Conservation (phyloP, 1,284 basidiomycete species). For the Rhodotorula mucilaginosa region DNA sequence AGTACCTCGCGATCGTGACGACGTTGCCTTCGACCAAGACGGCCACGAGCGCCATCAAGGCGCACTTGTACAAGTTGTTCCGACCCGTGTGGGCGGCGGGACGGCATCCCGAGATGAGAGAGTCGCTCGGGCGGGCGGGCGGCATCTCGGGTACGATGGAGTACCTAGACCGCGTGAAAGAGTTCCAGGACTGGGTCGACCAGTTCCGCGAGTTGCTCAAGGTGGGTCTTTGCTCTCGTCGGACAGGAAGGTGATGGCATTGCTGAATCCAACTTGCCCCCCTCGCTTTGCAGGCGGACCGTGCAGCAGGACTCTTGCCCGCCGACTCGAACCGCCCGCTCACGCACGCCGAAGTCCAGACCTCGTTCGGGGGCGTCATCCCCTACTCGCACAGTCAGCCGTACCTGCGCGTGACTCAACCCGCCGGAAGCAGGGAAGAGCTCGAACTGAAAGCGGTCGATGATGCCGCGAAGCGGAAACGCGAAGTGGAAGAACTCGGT, state of each 20-base stretch:
- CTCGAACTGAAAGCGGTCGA: constrained; percentile 16
- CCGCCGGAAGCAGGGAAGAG: constrained; percentile 31
- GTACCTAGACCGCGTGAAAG: constrained; percentile 54
- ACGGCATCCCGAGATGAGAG: constrained; percentile 68
- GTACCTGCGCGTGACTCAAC: constrained; percentile 46
- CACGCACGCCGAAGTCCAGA: constrained; percentile 34
- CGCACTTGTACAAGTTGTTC: constrained; percentile 89
- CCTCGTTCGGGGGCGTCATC: constrained; percentile 43
- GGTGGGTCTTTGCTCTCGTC: constrained; percentile 50
- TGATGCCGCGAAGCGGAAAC: constrained; percentile 22
- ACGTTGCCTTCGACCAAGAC: constrained; percentile 69
- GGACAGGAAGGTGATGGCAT: background rate
- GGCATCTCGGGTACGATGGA: constrained; percentile 41
- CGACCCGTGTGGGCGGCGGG: constrained; percentile 65
- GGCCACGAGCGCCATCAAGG: constrained; percentile 72
- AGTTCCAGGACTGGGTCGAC: constrained; percentile 62
- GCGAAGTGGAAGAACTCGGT: constrained; percentile 20
- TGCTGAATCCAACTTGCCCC: background rate
- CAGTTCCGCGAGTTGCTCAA: constrained; percentile 68
- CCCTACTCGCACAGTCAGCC: constrained; percentile 53
- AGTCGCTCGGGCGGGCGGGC: constrained; percentile 59
- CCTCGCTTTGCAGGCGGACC: constrained; percentile 28
- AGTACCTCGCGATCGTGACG: constrained; percentile 79
- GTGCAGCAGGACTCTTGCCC: constrained; percentile 25
- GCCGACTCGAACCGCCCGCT: constrained; percentile 31